Evolutionary conservation across 2,329 filamentous ascomycete species (phyloP), one percentile per base, ranked within the genome.

Genomic region (Cladosporium sp.): DNA sequence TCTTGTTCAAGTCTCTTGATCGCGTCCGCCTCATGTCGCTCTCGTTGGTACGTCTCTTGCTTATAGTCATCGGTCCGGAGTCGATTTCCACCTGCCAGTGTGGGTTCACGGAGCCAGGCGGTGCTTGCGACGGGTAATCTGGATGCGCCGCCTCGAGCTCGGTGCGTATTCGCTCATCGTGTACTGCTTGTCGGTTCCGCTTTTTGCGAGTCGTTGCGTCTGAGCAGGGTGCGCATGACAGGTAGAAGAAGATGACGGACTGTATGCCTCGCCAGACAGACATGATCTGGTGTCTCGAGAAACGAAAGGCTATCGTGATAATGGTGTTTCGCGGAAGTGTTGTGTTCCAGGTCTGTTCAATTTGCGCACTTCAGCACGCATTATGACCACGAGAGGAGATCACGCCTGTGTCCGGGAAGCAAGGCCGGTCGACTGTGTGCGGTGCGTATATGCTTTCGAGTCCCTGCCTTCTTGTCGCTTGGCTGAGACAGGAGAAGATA

Each of bases 11-110:
- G 34, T 56, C 54, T 30, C 42, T 47, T 12, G 50, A 49, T 40
- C 57, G 43, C 36, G 57, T 54, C 17, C 51, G 49, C 22, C 54
- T 45, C 19, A 54, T 49, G 20, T 59, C 36, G 67, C 54, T 43
- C 20, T 49, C 17, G 12, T 28, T 34, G 5, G 28, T 56, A 17
- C 42, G 15, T 20, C 47, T 87, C 87, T 84, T 85, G 40, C 54
- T 56, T 12, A 39, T 43, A 2, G 40, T 38, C 37, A 50, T 50
- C 2, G 92, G 92, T 0, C 92, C 92, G 75, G 92, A 82, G 62
- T 80, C 81, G 64, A 97, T 95, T 74, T 97, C 92, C 70, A 94
- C 89, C 34, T 83, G 79, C 92, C 92, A 97, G 75, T 90, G 90
- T 12, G 88, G 87, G 68, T 97, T 97, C 28, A 91, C 96, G 68